Evolutionary conservation across 345 rosid genomes (phyloP).

Genomic region (Streptanthus diversifolius): DNA sequence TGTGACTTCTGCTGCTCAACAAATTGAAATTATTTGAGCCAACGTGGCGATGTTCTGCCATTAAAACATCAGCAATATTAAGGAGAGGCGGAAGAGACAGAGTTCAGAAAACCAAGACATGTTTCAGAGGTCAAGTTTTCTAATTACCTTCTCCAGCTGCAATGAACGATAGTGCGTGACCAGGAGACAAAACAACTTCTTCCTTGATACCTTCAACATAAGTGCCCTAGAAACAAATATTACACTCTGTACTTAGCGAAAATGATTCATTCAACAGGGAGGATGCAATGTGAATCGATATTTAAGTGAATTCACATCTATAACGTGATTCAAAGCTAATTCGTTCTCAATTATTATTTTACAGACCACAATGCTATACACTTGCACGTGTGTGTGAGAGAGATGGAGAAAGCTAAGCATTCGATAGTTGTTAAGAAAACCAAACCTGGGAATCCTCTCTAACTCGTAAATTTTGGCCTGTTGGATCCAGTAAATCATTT

Average conservation of each 20-base stretch:
- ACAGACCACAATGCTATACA: not conserved
- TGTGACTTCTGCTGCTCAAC: conserved; percentile 98
- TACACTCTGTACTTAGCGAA: not conserved
- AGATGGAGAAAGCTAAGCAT: conserved; percentile 4
- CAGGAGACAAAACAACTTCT: conserved; percentile 99
- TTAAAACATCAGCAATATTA: conserved; percentile 15
- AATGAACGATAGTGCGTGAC: conserved; percentile 95
- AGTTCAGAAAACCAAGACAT: not conserved
- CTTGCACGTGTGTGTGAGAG: not conserved
- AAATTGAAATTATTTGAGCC: conserved; percentile 99
- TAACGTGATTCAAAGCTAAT: not conserved
- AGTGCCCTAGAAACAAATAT: conserved; percentile 62
- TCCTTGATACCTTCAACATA: conserved; percentile 99
- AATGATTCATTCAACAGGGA: not conserved
- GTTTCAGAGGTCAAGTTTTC: not conserved
- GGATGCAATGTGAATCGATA: not conserved
- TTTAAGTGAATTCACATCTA: not conserved
- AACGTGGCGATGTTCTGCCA: conserved; percentile 98
- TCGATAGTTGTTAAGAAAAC: conserved; percentile 3
- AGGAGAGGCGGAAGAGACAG: conserved; percentile 1
- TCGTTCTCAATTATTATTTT: not conserved
- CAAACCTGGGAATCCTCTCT: conserved; percentile 99
- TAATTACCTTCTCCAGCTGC: conserved; percentile 96
- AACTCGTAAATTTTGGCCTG: conserved; percentile 97
- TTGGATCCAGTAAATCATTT: conserved; percentile 98